phyloP scores from a whole-genome alignment of 2,329 filamentous ascomycete species.

The Fusarium mangiferae region DNA sequence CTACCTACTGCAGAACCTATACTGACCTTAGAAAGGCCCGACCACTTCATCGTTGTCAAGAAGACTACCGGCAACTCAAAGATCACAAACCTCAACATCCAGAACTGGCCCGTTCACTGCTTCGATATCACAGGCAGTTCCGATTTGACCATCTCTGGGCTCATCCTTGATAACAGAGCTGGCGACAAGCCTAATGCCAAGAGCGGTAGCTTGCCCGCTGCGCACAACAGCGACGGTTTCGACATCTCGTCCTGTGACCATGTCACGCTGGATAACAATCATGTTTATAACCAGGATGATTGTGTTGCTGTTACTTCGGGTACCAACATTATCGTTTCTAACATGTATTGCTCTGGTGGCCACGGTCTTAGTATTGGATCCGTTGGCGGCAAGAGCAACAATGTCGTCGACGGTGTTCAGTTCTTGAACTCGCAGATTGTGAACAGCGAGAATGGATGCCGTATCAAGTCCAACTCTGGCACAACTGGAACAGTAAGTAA shows the following conservation, averaged over 20 bases:
- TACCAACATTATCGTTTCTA: not conserved
- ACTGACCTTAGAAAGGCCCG: fast-evolving
- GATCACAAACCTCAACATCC: constrained; percentile 51
- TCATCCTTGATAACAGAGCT: constrained; percentile 52
- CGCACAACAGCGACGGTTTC: constrained; percentile 68
- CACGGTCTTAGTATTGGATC: constrained; percentile 55
- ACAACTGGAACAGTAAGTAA: not conserved
- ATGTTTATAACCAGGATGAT: constrained; percentile 69
- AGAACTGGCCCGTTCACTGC: constrained; percentile 54
- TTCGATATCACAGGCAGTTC: constrained; percentile 51
- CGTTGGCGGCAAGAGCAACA: constrained; percentile 58
- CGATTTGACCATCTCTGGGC: constrained; percentile 48
- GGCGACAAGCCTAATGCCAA: constrained; percentile 44
- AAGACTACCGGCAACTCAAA: constrained; percentile 27
- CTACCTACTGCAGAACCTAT: fast-evolving
- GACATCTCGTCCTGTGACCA: constrained; percentile 62
- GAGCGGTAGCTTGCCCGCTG: constrained; percentile 27
- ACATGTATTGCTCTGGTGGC: constrained; percentile 51
- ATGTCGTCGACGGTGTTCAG: constrained; percentile 60
- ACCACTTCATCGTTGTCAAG: not conserved
- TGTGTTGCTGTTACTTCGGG: constrained; percentile 67
- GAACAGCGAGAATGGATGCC: not conserved
- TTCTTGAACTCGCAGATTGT: constrained; percentile 58
- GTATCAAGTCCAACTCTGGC: constrained; percentile 52
- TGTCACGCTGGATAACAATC: constrained; percentile 61